phyloP scores from a whole-genome alignment of 1,139 yeast genomes.

The Hemisphaericaspora xylofermentans region DNA sequence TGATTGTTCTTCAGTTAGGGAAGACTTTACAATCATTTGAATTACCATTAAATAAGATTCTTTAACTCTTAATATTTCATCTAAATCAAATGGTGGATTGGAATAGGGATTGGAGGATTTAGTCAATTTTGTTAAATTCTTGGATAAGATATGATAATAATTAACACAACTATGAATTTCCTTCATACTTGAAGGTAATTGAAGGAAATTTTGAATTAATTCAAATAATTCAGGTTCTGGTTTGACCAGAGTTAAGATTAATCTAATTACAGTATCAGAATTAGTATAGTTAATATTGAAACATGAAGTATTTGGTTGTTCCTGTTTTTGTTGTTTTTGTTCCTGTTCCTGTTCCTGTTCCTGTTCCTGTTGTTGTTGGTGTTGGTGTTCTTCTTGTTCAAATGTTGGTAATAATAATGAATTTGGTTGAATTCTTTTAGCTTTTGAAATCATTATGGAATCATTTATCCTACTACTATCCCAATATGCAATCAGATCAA shows the following conservation, averaged over 20 bases:
- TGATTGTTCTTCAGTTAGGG: conserved; percentile 4
- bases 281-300: not conserved
- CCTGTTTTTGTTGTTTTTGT: no score
- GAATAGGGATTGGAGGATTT: not conserved
- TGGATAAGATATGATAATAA: conserved; percentile 1
- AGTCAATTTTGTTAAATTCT: no score
- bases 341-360: no score
- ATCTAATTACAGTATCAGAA: not conserved
- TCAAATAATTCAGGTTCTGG: conserved; percentile 1
- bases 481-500: no score
- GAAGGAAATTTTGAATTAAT: not conserved
- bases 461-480: no score
- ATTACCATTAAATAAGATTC: conserved; percentile 1
- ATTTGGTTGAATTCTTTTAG: no score
- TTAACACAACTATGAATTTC: not conserved
- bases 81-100: not conserved
- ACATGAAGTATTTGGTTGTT: no score
- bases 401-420: no score
- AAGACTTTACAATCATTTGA: not conserved
- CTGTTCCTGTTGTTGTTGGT: no score
- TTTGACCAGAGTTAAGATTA: not conserved
- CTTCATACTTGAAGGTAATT: not conserved
- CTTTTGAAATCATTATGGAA: no score
- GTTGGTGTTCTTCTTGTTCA: no score
- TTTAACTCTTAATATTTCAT: not conserved